A percentile compares a stretch with the other conserved stretches of the same genome.
These are phyloP conservation scores for Aspergillus steynii DNA, from an alignment of 495 filamentous ascomycete genomes.

Conservation along the genomic window DNA sequence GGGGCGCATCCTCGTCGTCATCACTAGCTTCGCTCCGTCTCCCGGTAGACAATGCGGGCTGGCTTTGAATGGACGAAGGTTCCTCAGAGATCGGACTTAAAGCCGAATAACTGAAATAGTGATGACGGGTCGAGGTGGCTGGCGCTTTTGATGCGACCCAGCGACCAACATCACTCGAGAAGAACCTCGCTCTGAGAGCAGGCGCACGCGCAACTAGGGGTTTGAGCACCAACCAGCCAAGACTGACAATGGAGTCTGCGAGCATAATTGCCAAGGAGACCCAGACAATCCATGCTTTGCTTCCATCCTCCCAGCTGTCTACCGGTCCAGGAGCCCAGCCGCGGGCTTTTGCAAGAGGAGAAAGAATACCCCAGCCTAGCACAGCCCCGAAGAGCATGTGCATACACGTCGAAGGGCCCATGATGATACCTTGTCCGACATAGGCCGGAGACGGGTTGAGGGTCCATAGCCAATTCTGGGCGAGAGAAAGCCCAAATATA, in stretches of 20 bases:
- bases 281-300: conserved; percentile 99
- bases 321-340: conserved; percentile 91
- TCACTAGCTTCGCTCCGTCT: conserved; percentile 13
- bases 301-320: conserved; percentile 82
- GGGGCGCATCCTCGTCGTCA: conserved; percentile 70
- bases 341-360: conserved; percentile 77
- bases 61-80: conserved; percentile 11
- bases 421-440: conserved; percentile 77
- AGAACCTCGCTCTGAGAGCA: conserved; percentile 30
- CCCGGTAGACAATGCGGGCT: conserved; percentile 10
- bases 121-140: conserved; percentile 16
- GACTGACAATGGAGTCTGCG: conserved; percentile 83
- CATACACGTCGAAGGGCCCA: conserved; percentile 85
- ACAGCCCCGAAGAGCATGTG: conserved; percentile 95
- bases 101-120: conserved; percentile 44
- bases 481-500: conserved; percentile 74
- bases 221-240: conserved; percentile 74
- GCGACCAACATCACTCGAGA: conserved; percentile 27
- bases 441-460: conserved; percentile 95
- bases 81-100: conserved; percentile 32
- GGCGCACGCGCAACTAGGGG: conserved; percentile 52
- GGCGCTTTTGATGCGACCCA: conserved; percentile 26
- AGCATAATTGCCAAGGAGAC: conserved; percentile 94
- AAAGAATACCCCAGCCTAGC: conserved; percentile 88
- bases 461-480: conserved; percentile 87